phyloP scores from a whole-genome alignment of 2,329 filamentous ascomycete genomes.

The Pyrenophora graminea region DNA sequence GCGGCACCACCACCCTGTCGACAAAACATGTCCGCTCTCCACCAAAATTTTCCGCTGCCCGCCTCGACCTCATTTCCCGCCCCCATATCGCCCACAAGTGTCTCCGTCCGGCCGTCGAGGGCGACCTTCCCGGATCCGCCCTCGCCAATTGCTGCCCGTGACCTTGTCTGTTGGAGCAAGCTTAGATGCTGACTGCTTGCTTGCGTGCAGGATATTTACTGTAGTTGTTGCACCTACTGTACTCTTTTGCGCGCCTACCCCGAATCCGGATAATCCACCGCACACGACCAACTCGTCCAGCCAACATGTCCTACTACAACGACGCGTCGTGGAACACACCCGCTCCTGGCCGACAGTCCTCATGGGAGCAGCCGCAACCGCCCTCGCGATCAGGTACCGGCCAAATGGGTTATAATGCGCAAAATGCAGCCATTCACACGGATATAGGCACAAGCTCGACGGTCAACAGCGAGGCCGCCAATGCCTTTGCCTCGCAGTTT shows the following conservation, averaged over 20 bases:
- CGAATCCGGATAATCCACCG: slow-evolving; percentile 9
- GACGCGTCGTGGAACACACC: slow-evolving; percentile 65
- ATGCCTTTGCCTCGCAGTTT: slow-evolving; percentile 83
- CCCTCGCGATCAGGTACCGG: slow-evolving; percentile 71
- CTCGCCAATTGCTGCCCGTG: slow-evolving; percentile 18
- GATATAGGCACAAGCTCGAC: slow-evolving; percentile 73
- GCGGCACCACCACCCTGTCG: slow-evolving; percentile 30
- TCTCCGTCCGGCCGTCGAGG: slow-evolving; percentile 18
- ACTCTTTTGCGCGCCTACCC: slow-evolving; percentile 19
- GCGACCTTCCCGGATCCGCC: slow-evolving; percentile 11
- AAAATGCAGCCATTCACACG: slow-evolving; percentile 35
- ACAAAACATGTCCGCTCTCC: slow-evolving; percentile 32
- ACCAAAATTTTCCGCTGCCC: slow-evolving; percentile 43
- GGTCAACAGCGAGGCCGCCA: slow-evolving; percentile 67
- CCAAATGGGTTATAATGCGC: slow-evolving; percentile 19
- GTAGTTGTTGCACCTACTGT: slow-evolving; percentile 4
- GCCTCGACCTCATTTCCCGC: slow-evolving; percentile 34
- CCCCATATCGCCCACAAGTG: slow-evolving; percentile 28
- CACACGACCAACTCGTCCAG: slow-evolving; percentile 5
- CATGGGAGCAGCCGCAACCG: slow-evolving; percentile 74
- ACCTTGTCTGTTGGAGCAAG: neutral
- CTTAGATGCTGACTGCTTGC: slow-evolving; percentile 22
- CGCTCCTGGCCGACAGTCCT: slow-evolving; percentile 64
- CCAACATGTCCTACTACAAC: slow-evolving; percentile 70
- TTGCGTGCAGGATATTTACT: slow-evolving; percentile 9